These are phyloP conservation scores for Candida sanyaensis DNA, from an alignment of 1,139 yeast species.

Conservation along the genomic window DNA sequence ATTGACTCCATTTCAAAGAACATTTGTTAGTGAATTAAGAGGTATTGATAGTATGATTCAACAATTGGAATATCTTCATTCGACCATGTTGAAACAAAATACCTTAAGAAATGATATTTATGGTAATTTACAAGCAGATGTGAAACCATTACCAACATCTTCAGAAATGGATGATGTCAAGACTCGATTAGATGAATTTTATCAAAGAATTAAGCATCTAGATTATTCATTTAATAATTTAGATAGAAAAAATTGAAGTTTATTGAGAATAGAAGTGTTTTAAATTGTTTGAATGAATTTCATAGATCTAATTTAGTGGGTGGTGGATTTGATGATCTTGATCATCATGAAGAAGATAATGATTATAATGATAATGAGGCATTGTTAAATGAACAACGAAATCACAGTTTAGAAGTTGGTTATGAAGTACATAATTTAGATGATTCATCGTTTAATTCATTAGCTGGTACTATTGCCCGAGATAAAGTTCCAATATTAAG, in stretches of 20 bases:
- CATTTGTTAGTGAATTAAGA: conserved; percentile 82
- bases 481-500: conserved; percentile 47
- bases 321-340: conserved; percentile 13
- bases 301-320: conserved; percentile 19
- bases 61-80: conserved; percentile 29
- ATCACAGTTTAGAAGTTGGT: conserved; percentile 31
- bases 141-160: conserved; percentile 29
- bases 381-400: conserved; percentile 26
- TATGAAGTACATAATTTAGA: conserved; percentile 37
- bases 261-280: conserved; percentile 39
- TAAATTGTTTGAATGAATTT: conserved; percentile 32
- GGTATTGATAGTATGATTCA: conserved; percentile 37
- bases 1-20: conserved; percentile 81
- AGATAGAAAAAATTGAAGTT: conserved; percentile 21
- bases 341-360: conserved; percentile 19
- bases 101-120: conserved; percentile 27
- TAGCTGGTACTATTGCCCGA: conserved; percentile 52
- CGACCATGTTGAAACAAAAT: conserved; percentile 38
- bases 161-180: conserved; percentile 35
- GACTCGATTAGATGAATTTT: conserved; percentile 21
- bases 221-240: conserved; percentile 31
- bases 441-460: conserved; percentile 48
- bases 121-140: conserved; percentile 25
- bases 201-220: conserved; percentile 33
- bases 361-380: conserved; percentile 38